A percentile compares a stretch with the other conserved stretches of the same genome.
phyloP scores from a whole-genome alignment of 805 yeast species.

The Kazachstania viticola region DNA sequence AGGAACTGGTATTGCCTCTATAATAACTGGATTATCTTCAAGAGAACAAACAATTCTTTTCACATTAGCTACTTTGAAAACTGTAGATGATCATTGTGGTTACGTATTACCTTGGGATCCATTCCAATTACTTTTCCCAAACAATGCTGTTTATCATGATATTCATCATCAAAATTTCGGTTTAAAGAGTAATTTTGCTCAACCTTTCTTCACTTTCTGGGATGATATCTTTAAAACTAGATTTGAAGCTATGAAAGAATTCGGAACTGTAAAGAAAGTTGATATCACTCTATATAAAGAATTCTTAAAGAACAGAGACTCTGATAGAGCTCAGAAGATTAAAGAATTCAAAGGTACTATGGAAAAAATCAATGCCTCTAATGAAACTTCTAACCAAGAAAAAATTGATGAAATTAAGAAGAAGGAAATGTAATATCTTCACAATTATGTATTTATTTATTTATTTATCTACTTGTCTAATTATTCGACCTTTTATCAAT shows the following conservation, averaged over 20 bases:
- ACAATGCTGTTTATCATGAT: constrained; percentile 91
- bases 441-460: neutral
- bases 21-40: constrained; percentile 51
- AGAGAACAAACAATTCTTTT: constrained; percentile 67
- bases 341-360: constrained; percentile 4
- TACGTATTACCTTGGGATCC: constrained; percentile 86
- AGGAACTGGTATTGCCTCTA: constrained; percentile 79
- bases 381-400: neutral
- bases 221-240: constrained; percentile 63
- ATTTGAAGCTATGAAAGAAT: constrained; percentile 35
- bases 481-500: no score
- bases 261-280: constrained; percentile 44
- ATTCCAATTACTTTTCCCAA: constrained; percentile 84
- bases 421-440: constrained; percentile 1
- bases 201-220: constrained; percentile 95
- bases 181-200: constrained; percentile 82
- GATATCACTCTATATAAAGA: constrained; percentile 50
- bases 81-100: constrained; percentile 99
- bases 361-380: constrained; percentile 1
- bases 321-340: constrained; percentile 15
- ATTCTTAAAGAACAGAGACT: constrained; percentile 35
- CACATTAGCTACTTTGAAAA: constrained; percentile 86
- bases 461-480: neutral
- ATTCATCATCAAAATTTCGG: constrained; percentile 97
- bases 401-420: constrained; percentile 1